These are phyloP conservation scores for Xylaria arbuscula DNA, from an alignment of 2,329 filamentous ascomycete genomes.

Conservation along the genomic window DNA sequence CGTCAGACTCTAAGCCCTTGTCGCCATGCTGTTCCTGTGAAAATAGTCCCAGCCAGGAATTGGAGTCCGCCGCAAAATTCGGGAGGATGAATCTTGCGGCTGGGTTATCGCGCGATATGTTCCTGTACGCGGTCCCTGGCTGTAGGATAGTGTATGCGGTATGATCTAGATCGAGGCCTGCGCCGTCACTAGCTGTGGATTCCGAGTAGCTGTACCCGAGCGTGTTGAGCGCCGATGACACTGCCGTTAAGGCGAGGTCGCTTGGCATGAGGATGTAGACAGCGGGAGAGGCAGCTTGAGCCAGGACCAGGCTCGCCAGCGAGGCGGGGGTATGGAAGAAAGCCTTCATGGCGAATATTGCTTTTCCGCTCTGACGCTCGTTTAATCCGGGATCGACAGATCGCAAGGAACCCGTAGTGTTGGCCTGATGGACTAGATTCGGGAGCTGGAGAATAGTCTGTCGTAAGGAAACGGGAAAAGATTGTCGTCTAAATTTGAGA, in stretches of 20 bases:
- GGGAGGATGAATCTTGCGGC: slow-evolving; percentile 46
- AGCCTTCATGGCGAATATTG: slow-evolving; percentile 31
- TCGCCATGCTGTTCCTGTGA: slow-evolving; percentile 4
- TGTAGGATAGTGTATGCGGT: slow-evolving; percentile 42
- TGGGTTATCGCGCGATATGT: slow-evolving; percentile 38
- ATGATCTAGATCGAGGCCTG: slow-evolving; percentile 21
- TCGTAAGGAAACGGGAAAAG: slow-evolving; percentile 22
- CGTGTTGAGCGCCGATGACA: slow-evolving; percentile 42
- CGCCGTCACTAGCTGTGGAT: neutral
- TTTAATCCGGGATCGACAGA: neutral
- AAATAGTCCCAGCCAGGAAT: slow-evolving; percentile 17
- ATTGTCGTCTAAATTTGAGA: slow-evolving; percentile 25
- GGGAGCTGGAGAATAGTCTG: neutral
- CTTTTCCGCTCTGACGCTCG: neutral
- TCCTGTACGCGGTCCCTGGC: slow-evolving; percentile 35
- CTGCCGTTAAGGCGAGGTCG: slow-evolving; percentile 33
- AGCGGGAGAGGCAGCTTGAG: slow-evolving; percentile 29
- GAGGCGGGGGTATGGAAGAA: slow-evolving; percentile 29
- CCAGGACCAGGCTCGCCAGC: slow-evolving; percentile 33
- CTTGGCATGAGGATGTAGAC: slow-evolving; percentile 44
- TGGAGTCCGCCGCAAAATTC: neutral
- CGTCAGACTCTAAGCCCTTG: slow-evolving; percentile 2
- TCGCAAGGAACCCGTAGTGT: neutral
- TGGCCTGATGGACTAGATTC: neutral
- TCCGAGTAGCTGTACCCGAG: slow-evolving; percentile 42